Evolutionary conservation across 2,329 filamentous ascomycete species (phyloP), one percentile per base, ranked within the genome.

Genomic region (Colletotrichum sp.): DNA sequence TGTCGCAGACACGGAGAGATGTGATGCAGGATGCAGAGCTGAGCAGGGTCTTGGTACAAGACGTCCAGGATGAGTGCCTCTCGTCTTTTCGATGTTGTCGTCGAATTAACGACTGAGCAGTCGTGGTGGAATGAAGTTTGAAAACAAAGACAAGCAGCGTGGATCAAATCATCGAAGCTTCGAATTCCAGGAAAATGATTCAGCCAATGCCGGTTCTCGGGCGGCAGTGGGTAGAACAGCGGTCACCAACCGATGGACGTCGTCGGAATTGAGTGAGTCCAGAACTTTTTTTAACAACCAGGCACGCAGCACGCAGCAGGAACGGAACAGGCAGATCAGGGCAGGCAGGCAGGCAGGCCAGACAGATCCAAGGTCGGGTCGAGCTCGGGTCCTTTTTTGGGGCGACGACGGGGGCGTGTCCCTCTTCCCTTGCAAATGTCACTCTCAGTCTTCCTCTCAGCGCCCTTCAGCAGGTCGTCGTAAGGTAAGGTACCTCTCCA

Each of bases 181-280:
- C 13, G 16, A 63, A 3, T 62, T 24, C 44, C 32, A n/a, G 72
- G 26, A 63, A 28, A 63, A 59, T 62, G n/a, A 52, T 52, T 52
- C 44, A 36, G 62, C 32, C 36, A 65, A 39, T 71, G 69, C 39
- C 26, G 64, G 24, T 59, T 64, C 32, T 73, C 68, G 68, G 68
- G 60, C 28, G 24, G 44, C 44, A 34, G 71, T 30, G 60, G 68
- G 49, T 36, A 60, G 39, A 65, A 28, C 24, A n/a, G 44, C 66
- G 67, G 67, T 36, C 59, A 74, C 26, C 21, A 34, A 34, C 55
- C 44, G 70, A 68, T 68, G 64, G 64, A 76, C 64, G 69, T 73
- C 44, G 67, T 74, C 39, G 44, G 64, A 73, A 68, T 75, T 66
- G 34, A 71, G 60, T 70, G 71, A 65, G 34, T 63, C 49, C 39